Base-by-base conservation (phyloP, 139 green algal species). In the Haematococcus lacustris region DNA sequence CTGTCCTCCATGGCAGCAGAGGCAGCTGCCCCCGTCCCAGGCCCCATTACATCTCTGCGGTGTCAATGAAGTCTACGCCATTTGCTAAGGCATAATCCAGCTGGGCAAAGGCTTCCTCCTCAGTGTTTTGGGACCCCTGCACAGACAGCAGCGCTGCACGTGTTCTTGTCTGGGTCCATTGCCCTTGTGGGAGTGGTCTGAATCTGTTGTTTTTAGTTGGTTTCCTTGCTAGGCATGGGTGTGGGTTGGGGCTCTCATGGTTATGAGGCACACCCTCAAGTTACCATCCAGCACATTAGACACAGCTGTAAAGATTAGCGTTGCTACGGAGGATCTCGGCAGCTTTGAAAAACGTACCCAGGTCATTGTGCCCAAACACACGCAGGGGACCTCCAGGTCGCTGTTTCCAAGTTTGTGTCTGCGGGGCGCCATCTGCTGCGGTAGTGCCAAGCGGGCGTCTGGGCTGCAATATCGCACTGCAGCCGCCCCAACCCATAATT, bases 41-140 rank as follows among this genome's bases (percentile, higher is more conserved):
- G 35, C 38, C 38, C 2, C 38, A 43, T 64, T 32, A 89, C 80
- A 89, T 62, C 76, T 93, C 88, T 17, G 88, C 83, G 7, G 85
- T 88, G 79, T 93, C 88, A 17, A 91, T 68, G 71, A 91, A 93
- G 66, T 87, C 87, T 25, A 88, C 76, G 21, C 86, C 88, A 25
- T 43, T 39, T 28, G 73, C 61, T 7, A 87, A 73, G 23, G 76
- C 80, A 67, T 78, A 83, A 68, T 88, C 81, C 72, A 92, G 66
- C 75, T 85, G 77, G 34, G 47, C 75, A 38, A 78, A 81, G 4
- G 83, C 71, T 60, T 92, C 76, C 72, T 87, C 78, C 74, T 92
- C 79, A 0, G 73, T 78, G 66, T 82, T 84, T 76, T 88, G 82
- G 32, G 77, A 59, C 28, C 66, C 70, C 59, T 74, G 69, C 51